Evolutionary conservation across 768 basidiomycete species (phyloP).

Genomic region (Kwoniella heveanensis): DNA sequence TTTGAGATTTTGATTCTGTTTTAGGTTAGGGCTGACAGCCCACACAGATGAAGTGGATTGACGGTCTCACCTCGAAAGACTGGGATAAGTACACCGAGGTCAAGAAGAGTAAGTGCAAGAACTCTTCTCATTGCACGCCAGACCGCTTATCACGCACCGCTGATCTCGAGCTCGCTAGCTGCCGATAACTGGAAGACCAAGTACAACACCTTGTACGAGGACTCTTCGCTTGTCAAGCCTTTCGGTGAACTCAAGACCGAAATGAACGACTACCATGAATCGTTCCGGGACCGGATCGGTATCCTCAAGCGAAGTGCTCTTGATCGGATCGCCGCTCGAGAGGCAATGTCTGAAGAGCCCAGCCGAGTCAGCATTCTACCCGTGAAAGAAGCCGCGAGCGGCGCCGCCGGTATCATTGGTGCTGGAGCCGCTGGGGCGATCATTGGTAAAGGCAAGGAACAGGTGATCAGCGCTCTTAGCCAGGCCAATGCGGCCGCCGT

Average conservation of each 20-base stretch:
- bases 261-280: constrained; percentile 43
- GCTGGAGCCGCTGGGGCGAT: constrained; percentile 34
- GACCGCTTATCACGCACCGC: too few relatives aligned
- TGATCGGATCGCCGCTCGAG: constrained; percentile 41
- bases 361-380: constrained; percentile 39
- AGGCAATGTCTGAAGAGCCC: constrained; percentile 28
- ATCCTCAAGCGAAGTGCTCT: constrained; percentile 40
- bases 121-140: too few relatives aligned
- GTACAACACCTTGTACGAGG: constrained; percentile 9
- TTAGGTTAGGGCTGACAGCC: too few relatives aligned
- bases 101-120: constrained; percentile 17
- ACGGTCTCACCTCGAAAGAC: constrained; percentile 43
- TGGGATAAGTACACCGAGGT: constrained; percentile 27
- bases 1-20: too few relatives aligned
- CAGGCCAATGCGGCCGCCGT: constrained; percentile 32
- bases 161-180: constrained; percentile 2
- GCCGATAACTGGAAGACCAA: constrained; percentile 27
- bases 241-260: constrained; percentile 38
- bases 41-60: constrained; percentile 37
- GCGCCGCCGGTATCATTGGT: constrained; percentile 27
- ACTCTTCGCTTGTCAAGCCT: constrained; percentile 19
- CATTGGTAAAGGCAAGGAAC: constrained; percentile 52
- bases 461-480: constrained; percentile 46
- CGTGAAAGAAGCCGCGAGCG: constrained; percentile 35
- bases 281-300: constrained; percentile 40